These are phyloP conservation scores for Boletus speciosus DNA, from an alignment of 768 basidiomycete genomes.

Conservation along the genomic window DNA sequence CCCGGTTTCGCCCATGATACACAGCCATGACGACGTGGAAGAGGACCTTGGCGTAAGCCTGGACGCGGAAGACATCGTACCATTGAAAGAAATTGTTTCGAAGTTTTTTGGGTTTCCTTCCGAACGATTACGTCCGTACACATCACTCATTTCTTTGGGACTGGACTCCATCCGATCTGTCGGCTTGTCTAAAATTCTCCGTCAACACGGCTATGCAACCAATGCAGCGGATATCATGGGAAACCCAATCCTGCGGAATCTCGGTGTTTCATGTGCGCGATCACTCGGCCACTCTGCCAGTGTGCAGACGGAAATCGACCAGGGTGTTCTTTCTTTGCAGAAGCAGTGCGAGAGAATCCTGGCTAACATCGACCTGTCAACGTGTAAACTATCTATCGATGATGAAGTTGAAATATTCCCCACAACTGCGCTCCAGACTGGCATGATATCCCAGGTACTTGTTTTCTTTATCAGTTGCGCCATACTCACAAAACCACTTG, in stretches of 20 bases:
- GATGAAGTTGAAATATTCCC: slow-evolving; percentile 38
- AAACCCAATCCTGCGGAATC: slow-evolving; percentile 18
- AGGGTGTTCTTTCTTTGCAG: slow-evolving; percentile 10
- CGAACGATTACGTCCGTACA: slow-evolving; percentile 11
- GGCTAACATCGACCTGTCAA: slow-evolving; percentile 13
- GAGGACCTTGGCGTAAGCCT: background rate
- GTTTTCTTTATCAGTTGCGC: background rate
- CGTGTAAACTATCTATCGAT: slow-evolving; percentile 17
- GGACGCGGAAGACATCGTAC: slow-evolving; percentile 1
- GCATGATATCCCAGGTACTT: slow-evolving; percentile 47
- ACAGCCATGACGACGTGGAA: background rate
- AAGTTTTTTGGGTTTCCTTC: slow-evolving; percentile 13
- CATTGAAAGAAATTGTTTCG: slow-evolving; percentile 17
- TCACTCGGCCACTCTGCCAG: background rate
- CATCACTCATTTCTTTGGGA: slow-evolving; percentile 44
- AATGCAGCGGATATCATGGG: slow-evolving; percentile 39
- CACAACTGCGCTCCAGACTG: slow-evolving; percentile 44
- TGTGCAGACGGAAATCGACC: slow-evolving; percentile 1
- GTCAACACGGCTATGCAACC: slow-evolving; percentile 31
- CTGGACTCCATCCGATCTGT: slow-evolving; percentile 48
- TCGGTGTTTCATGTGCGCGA: slow-evolving; percentile 12
- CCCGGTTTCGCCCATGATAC: background rate
- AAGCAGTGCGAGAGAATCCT: slow-evolving; percentile 14
- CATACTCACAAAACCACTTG: background rate
- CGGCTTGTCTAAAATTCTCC: slow-evolving; percentile 37